Conservation (phyloP, 768 basidiomycete species). For the Hortiboletus campestris region DNA sequence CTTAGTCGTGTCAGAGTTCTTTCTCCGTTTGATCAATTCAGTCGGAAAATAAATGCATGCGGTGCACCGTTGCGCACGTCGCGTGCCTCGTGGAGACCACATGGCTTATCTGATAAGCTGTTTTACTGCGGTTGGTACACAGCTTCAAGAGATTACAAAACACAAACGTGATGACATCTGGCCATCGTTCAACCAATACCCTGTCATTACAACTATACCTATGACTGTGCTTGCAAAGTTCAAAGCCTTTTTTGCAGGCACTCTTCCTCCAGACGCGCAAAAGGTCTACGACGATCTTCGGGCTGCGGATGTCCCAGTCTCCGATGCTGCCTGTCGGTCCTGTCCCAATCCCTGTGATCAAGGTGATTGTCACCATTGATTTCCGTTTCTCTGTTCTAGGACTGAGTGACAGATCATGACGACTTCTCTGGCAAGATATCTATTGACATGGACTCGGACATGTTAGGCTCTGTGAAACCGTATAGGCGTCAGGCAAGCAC, state of each 20-base stretch:
- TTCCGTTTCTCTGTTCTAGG: conserved; percentile 28
- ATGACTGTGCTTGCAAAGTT: conserved; percentile 29
- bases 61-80: too few relatives aligned
- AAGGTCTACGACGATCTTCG: conserved; percentile 50
- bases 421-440: conserved; percentile 72
- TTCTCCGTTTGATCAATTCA: background rate
- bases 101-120: too few relatives aligned
- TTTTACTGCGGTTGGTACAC: background rate
- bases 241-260: conserved; percentile 16
- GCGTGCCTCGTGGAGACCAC: too few relatives aligned
- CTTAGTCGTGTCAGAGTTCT: background rate
- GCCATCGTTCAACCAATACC: too few relatives aligned
- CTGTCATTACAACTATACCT: background rate
- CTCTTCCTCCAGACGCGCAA: conserved; percentile 34
- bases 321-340: conserved; percentile 63
- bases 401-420: conserved; percentile 54
- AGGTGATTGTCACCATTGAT: conserved; percentile 37
- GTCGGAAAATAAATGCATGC: too few relatives aligned
- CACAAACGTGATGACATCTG: too few relatives aligned
- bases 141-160: background rate
- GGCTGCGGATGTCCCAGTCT: conserved; percentile 60
- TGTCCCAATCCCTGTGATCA: conserved; percentile 80
- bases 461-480: conserved; percentile 85
- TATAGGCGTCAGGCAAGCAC: conserved; percentile 74
- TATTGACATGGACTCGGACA: conserved; percentile 73